Evolutionary conservation across 768 basidiomycete genomes (phyloP).

Genomic region (Lentinula guzmanii): DNA sequence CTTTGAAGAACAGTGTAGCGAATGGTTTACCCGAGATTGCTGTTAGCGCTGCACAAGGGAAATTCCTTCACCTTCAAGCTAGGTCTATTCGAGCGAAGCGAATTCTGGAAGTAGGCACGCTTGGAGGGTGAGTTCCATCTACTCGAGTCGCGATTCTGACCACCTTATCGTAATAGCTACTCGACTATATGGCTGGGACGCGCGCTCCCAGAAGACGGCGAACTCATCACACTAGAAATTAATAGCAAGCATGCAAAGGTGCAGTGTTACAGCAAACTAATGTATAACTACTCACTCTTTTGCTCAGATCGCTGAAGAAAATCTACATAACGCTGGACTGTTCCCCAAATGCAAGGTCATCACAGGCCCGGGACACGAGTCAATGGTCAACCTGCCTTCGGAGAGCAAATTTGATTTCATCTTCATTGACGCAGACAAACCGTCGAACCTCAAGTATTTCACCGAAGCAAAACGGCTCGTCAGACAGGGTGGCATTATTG

Average conservation of each 20-base stretch:
- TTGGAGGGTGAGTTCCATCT: slow-evolving; percentile 35
- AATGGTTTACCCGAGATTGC: slow-evolving; percentile 28
- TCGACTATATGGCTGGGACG: slow-evolving; percentile 40
- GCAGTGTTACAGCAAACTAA: slow-evolving; percentile 10
- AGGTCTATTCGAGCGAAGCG: slow-evolving; percentile 37
- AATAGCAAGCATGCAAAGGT: slow-evolving; percentile 41
- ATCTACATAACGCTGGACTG: slow-evolving; percentile 50
- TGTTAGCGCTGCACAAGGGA: slow-evolving; percentile 36
- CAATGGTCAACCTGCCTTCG: slow-evolving; percentile 40
- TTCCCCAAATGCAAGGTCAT: slow-evolving; percentile 41
- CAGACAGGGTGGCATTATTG: slow-evolving; percentile 55
- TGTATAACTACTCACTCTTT: not conserved
- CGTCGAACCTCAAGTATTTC: slow-evolving; percentile 49
- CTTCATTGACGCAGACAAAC: slow-evolving; percentile 73
- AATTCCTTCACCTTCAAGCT: slow-evolving; percentile 37
- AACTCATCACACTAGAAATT: slow-evolving; percentile 43
- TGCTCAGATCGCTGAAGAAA: slow-evolving; percentile 50
- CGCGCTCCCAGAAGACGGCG: slow-evolving; percentile 44
- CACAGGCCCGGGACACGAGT: slow-evolving; percentile 46
- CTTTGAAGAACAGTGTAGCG: slow-evolving; percentile 21
- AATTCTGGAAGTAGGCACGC: slow-evolving; percentile 47
- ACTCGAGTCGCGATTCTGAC: not conserved
- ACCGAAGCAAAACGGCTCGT: slow-evolving; percentile 55
- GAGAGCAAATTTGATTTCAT: slow-evolving; percentile 54
- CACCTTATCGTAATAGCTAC: slow-evolving; percentile 20